phyloP scores from a whole-genome alignment of 2,329 filamentous ascomycete species.

The Cercospora canescens region DNA sequence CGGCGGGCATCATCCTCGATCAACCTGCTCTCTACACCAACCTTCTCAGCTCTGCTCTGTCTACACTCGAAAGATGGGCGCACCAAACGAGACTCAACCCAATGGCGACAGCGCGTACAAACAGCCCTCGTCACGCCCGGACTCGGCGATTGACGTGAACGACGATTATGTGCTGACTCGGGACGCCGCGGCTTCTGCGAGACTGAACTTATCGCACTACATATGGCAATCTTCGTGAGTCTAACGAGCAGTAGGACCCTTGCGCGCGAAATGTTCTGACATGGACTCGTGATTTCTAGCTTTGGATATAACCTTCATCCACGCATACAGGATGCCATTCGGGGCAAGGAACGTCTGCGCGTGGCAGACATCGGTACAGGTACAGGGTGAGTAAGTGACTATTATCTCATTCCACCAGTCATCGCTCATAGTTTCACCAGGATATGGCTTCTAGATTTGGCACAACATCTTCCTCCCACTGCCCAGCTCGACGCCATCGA shows the following conservation, averaged over 20 bases:
- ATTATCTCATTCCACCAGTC: background rate
- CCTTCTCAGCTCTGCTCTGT: background rate
- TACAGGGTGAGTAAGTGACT: slow-evolving; percentile 19
- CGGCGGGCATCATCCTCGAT: background rate
- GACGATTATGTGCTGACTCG: slow-evolving; percentile 27
- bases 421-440: slow-evolving; percentile 4
- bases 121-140: slow-evolving; percentile 12
- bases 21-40: background rate
- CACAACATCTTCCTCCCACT: slow-evolving; percentile 19
- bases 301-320: slow-evolving; percentile 26
- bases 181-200: slow-evolving; percentile 23
- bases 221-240: slow-evolving; percentile 25
- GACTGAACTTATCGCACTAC: slow-evolving; percentile 26
- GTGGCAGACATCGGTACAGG: slow-evolving; percentile 25
- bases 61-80: background rate
- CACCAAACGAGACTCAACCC: background rate
- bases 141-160: slow-evolving; percentile 22
- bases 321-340: slow-evolving; percentile 19
- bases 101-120: slow-evolving; percentile 1
- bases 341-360: slow-evolving; percentile 16
- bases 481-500: slow-evolving; percentile 29
- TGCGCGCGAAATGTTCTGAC: background rate
- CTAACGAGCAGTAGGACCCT: background rate
- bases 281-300: background rate
- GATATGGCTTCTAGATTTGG: slow-evolving; percentile 25